phyloP scores from a whole-genome alignment of 352 stramenopile genomes.

The Blastocystis hominis region DNA sequence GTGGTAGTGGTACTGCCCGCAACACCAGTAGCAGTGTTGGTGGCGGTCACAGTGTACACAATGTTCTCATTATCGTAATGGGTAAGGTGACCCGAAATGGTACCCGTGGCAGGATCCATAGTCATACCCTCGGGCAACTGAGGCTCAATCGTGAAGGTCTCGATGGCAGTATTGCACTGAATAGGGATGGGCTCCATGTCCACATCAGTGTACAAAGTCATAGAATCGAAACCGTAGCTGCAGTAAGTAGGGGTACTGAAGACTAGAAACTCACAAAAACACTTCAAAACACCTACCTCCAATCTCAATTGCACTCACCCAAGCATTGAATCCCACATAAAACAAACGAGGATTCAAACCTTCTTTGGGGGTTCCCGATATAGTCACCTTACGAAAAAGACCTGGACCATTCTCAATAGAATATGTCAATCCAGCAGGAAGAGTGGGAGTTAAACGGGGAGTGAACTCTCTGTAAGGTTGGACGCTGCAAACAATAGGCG shows the following conservation, averaged over 20 bases:
- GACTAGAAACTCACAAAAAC: background rate
- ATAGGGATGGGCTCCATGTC: slow-evolving; percentile 55
- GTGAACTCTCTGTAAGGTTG: background rate
- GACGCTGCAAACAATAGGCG: background rate
- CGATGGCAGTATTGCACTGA: slow-evolving; percentile 19
- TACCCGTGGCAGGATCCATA: slow-evolving; percentile 9
- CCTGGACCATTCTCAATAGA: background rate
- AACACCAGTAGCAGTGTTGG: background rate
- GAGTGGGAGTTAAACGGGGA: slow-evolving; percentile 30
- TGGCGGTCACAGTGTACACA: slow-evolving; percentile 34
- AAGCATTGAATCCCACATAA: slow-evolving; percentile 50
- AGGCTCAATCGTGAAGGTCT: slow-evolving; percentile 30
- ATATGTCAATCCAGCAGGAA: slow-evolving; percentile 35
- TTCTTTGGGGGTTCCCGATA: slow-evolving; percentile 40
- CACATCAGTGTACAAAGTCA: slow-evolving; percentile 46
- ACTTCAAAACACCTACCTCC: background rate
- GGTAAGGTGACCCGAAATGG: slow-evolving; percentile 4
- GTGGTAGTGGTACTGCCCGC: background rate
- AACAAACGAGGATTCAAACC: slow-evolving; percentile 47
- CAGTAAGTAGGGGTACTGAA: slow-evolving; percentile 6
- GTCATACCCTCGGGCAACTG: slow-evolving; percentile 26
- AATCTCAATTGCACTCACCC: slow-evolving; percentile 40
- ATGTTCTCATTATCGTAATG: background rate
- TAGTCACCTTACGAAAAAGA: background rate
- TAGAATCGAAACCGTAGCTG: slow-evolving; percentile 54